Conservation (phyloP, 2,329 filamentous ascomycete genomes). For the Aspergillus pseudoterreus region DNA sequence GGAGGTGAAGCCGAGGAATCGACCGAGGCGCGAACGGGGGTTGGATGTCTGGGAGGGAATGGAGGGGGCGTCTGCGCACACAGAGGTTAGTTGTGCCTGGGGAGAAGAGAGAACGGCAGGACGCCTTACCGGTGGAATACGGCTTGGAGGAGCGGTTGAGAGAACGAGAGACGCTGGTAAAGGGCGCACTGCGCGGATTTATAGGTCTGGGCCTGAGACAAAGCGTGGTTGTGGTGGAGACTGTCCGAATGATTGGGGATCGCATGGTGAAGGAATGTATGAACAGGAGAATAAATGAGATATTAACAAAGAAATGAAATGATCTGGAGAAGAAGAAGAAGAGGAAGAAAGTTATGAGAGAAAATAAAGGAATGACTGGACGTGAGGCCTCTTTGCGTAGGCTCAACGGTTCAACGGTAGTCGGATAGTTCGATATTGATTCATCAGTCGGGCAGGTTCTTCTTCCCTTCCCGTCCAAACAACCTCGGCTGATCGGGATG, state of each 20-base stretch:
- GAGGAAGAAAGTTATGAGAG: no score
- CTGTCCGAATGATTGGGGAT: slow-evolving; percentile 5
- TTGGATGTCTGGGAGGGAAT: slow-evolving; percentile 1
- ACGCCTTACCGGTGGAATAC: slow-evolving; percentile 9
- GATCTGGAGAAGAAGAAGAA: no score
- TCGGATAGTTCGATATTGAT: no score
- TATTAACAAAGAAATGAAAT: no score
- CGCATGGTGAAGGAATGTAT: no score
- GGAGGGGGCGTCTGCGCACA: background rate
- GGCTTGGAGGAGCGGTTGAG: background rate
- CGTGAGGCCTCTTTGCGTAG: no score
- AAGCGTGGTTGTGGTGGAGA: slow-evolving; percentile 16
- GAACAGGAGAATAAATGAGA: no score
- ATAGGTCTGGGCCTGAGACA: slow-evolving; percentile 7
- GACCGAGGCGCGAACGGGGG: slow-evolving; percentile 29
- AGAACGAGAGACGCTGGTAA: slow-evolving; percentile 4
- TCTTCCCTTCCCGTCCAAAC: no score
- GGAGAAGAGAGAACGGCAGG: background rate
- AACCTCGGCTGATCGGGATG: no score
- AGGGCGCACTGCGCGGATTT: slow-evolving; percentile 9
- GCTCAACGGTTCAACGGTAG: no score
- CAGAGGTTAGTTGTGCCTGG: background rate
- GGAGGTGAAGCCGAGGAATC: slow-evolving; percentile 33
- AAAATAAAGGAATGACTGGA: no score
- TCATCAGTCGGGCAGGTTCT: no score